phyloP scores from a whole-genome alignment of 2,329 filamentous ascomycete genomes.

The Apiospora arundinis region DNA sequence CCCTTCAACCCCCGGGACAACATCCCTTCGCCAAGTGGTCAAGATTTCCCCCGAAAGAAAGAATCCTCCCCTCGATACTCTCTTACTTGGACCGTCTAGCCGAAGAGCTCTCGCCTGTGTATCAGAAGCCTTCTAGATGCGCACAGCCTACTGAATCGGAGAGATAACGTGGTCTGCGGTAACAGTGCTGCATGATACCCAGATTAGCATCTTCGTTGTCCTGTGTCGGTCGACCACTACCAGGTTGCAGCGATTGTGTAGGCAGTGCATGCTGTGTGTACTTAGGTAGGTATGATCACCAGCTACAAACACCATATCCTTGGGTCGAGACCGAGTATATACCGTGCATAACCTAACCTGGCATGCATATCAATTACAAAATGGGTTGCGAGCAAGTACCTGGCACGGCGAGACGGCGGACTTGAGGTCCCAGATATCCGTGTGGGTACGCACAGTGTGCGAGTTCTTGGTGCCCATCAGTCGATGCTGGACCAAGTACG shows the following conservation, averaged over 20 bases:
- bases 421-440: not conserved
- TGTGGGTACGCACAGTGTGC: slow-evolving; percentile 15
- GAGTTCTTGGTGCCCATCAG: not conserved
- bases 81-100: not conserved
- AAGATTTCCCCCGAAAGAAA: not conserved
- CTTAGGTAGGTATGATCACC: not conserved
- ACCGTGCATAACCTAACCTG: not conserved
- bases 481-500: slow-evolving; percentile 7
- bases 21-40: not conserved
- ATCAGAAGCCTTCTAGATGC: not conserved
- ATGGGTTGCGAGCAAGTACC: not conserved
- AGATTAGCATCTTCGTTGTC: slow-evolving; percentile 15
- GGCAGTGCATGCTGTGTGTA: slow-evolving; percentile 16
- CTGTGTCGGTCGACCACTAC: not conserved
- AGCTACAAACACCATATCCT: not conserved
- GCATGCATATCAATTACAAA: not conserved
- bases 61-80: not conserved
- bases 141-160: slow-evolving; percentile 16
- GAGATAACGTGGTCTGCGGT: slow-evolving; percentile 2
- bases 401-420: not conserved
- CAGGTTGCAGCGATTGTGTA: slow-evolving; percentile 1
- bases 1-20: not conserved
- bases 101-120: not conserved
- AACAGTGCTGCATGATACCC: not conserved
- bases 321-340: slow-evolving; percentile 2